phyloP scores from a whole-genome alignment of 2,329 filamentous ascomycete genomes.

The Thielaviopsis populi region DNA sequence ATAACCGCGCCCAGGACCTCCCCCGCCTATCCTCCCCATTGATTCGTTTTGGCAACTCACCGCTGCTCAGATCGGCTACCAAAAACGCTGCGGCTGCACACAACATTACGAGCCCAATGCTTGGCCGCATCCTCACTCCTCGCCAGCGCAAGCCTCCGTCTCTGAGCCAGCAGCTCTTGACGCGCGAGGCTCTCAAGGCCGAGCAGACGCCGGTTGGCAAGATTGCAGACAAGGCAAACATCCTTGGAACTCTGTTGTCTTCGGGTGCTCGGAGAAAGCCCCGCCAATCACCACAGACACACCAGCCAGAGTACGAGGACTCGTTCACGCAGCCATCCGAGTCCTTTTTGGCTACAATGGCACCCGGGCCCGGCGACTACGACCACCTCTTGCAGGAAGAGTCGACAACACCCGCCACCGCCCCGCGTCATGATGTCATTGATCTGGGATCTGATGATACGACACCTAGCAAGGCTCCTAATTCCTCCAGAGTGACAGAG shows the following conservation, averaged over 20 bases:
- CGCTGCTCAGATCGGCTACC: slow-evolving; percentile 10
- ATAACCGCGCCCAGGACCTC: background rate
- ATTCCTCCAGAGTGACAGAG: background rate
- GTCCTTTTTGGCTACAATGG: background rate
- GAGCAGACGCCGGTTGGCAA: slow-evolving; percentile 8
- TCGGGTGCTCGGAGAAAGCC: slow-evolving; percentile 14
- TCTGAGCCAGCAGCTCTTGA: slow-evolving; percentile 25
- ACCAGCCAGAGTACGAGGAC: background rate
- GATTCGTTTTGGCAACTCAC: slow-evolving; percentile 11
- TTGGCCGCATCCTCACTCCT: slow-evolving; percentile 24
- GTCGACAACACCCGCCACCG: slow-evolving; percentile 6
- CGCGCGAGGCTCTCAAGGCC: slow-evolving; percentile 22
- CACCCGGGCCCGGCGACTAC: background rate
- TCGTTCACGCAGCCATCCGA: slow-evolving; percentile 6
- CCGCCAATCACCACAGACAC: background rate
- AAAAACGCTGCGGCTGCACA: slow-evolving; percentile 10
- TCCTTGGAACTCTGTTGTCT: slow-evolving; percentile 3
- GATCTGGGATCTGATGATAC: background rate
- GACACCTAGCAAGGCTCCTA: background rate
- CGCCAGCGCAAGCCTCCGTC: slow-evolving; percentile 23
- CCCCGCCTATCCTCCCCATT: slow-evolving; percentile 4
- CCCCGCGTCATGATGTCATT: background rate
- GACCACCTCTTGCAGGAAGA: background rate
- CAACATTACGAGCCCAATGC: slow-evolving; percentile 11
- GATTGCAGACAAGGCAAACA: background rate